Evolutionary conservation across 257 asterid genomes (phyloP), one percentile per base, ranked within the genome.

Genomic region (Coffea canephora): DNA sequence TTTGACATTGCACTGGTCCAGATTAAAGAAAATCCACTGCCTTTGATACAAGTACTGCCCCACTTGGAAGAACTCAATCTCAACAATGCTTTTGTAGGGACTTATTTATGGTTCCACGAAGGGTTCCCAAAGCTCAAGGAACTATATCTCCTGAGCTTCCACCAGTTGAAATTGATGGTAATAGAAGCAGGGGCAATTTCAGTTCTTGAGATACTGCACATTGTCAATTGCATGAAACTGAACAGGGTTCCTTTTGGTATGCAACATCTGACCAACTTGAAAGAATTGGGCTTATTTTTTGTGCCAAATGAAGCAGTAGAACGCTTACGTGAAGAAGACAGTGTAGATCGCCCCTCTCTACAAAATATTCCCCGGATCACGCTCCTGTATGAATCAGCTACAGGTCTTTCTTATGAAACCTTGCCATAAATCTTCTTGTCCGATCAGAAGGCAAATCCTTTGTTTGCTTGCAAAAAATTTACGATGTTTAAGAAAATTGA

Each of bases 1-100:
- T 77, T 50, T 79, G 68, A 81, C 80, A 77, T 68, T 82, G 76
- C 83, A 79, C 31, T 85, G 85, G 82, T 75, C 84, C 74, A 79
- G 41, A 50, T 45, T 84, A 50, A 31, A 6, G 45, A 77, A 18
- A 84, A 80, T 84, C 79, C 79, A 27, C 71, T 84, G 23, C 84
- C 82, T 12, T 73, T 45, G 80, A 54, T 84, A 12, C 46, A 79
- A 46, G 25, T 57, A 66, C 82, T 80, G 62, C 84, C 77, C 5
- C 45, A 31, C 36, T 31, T 80, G 64, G 80, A 80, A 57, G 79
- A 46, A 57, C 78, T 80, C 16, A 45, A 73, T 52, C 25, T 84
- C 68, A 79, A 76, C 45, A 84, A 80, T n/a, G 82, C 82, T 4
- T 77, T 19, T 8, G 59, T 48, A 31, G 79, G 74, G 77, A 73